Conservation (phyloP, 2,329 filamentous ascomycete species). For the Neopestalotiopsis sp. region DNA sequence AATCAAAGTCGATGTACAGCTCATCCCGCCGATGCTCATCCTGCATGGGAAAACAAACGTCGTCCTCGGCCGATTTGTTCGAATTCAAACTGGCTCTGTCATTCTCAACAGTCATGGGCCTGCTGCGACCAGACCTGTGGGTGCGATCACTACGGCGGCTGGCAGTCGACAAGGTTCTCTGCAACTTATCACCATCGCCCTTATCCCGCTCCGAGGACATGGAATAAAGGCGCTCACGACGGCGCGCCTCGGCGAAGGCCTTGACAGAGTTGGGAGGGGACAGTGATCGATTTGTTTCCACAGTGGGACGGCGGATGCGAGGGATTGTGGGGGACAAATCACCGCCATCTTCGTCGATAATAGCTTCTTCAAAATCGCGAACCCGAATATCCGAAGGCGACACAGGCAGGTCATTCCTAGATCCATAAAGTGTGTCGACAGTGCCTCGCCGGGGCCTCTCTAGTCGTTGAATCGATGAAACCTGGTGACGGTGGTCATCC, state of each 20-base stretch:
- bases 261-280: slow-evolving; percentile 98
- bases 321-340: slow-evolving; percentile 48
- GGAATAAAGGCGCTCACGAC: slow-evolving; percentile 76
- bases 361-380: slow-evolving; percentile 86
- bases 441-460: slow-evolving; percentile 73
- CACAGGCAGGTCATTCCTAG: slow-evolving; percentile 48
- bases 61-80: slow-evolving; percentile 78
- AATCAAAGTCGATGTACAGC: slow-evolving; percentile 89
- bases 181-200: slow-evolving; percentile 61
- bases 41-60: slow-evolving; percentile 86
- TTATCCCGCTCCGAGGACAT: slow-evolving; percentile 50
- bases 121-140: slow-evolving; percentile 27
- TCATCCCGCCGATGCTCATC: slow-evolving; percentile 72
- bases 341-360: slow-evolving; percentile 75
- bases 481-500: slow-evolving; percentile 83
- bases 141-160: slow-evolving; percentile 67
- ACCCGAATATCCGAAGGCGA: slow-evolving; percentile 50
- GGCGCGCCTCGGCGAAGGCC: slow-evolving; percentile 90
- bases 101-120: slow-evolving; percentile 62
- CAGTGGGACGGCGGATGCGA: slow-evolving; percentile 59
- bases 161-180: slow-evolving; percentile 73
- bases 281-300: slow-evolving; percentile 69
- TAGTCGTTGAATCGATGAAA: slow-evolving; percentile 62
- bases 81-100: slow-evolving; percentile 67
- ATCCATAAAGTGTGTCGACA: slow-evolving; percentile 71